Percentiles rank a stretch among this genome's conserved stretches.
Conservation (phyloP, 768 basidiomycete genomes). For the Rhodosporidiobolus odoratus region DNA sequence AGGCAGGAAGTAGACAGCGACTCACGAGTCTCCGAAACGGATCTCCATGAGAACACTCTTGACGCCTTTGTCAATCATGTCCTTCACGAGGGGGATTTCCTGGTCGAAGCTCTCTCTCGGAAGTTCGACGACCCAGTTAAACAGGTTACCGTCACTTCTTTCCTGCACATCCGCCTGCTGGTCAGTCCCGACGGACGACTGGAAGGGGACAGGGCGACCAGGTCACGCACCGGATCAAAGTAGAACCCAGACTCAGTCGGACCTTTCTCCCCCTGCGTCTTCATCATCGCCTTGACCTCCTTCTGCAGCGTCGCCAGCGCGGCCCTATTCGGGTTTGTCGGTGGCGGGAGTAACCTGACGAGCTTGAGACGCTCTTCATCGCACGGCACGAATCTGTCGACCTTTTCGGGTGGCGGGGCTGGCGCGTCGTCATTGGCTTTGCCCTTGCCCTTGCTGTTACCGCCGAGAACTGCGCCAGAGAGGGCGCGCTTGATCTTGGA, state of each 20-base stretch:
- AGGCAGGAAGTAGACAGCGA: background rate
- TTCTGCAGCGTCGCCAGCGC: slow-evolving; percentile 59
- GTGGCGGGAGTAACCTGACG: slow-evolving; percentile 58
- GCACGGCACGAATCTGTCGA: slow-evolving; percentile 54
- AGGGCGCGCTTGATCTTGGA: background rate
- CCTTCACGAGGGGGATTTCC: slow-evolving; percentile 58
- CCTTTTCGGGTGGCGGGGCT: slow-evolving; percentile 44
- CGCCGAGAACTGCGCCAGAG: slow-evolving; percentile 3
- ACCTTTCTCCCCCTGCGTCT: slow-evolving; percentile 55
- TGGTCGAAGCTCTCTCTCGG: slow-evolving; percentile 60
- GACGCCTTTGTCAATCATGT: slow-evolving; percentile 56
- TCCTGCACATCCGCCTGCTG: slow-evolving; percentile 5
- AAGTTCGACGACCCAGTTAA: slow-evolving; percentile 58
- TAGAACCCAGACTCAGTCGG: slow-evolving; percentile 65
- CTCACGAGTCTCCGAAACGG: slow-evolving; percentile 47
- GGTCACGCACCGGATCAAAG: slow-evolving; percentile 53
- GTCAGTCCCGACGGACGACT: background rate
- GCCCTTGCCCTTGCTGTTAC: slow-evolving; percentile 44
- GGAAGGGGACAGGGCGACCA: background rate
- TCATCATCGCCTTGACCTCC: slow-evolving; percentile 61
- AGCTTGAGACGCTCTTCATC: slow-evolving; percentile 44
- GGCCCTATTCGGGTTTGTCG: slow-evolving; percentile 54
- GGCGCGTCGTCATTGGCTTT: slow-evolving; percentile 51
- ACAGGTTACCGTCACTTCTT: slow-evolving; percentile 29
- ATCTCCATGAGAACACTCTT: slow-evolving; percentile 69